Base-by-base conservation (phyloP, 2,329 filamentous ascomycete species). In the Fusarium sp. region DNA sequence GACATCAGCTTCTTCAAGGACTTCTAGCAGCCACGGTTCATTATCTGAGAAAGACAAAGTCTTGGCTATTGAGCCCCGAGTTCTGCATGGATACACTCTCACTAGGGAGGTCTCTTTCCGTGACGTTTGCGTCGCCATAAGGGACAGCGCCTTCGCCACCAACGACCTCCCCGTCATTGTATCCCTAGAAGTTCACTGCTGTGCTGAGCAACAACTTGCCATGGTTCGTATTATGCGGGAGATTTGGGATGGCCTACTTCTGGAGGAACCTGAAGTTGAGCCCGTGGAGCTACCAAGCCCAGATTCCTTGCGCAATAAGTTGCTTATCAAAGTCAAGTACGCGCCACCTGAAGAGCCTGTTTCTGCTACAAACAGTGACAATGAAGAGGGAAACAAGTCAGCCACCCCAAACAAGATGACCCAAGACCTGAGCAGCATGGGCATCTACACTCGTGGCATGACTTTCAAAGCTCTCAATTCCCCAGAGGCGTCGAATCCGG, bases 221-320 rank as follows among this genome's bases (percentile, higher is more conserved):
- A 98, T 98, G 94, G 95, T 98, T 6, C 88, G 93, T 69, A 97
- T 98, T 78, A 98, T 99, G 91, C 88, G 91, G 71, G 90, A 97
- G 70, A 90, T 91, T 29, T 99, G 95, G 94, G 87, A 87, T n/a
- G 92, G 88, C 0, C 86, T 92, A 67, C 86, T 98, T 9, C 86
- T 97, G 2, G 87, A 92, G 1, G 80, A 84, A 22, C 85, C 84
- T 61, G 88, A 80, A 6, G 79, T 81, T n/a, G 85, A 90, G 1
- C 82, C 85, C 9, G 81, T 83, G 14, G 77, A 81, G 8, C 88
- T 97, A 2, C 93, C 94, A 0, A 85, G 92, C 13, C 94, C 95
- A 0, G 90, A 87, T 7, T 88, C 92, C 4, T 83, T 98, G 63
- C 89, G 88, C 62, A 88, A 89, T 65, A 97, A 95, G 84, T 97